Evolutionary conservation across 1,284 basidiomycete species (phyloP).

Genomic region (Trichosporon ovoides): DNA sequence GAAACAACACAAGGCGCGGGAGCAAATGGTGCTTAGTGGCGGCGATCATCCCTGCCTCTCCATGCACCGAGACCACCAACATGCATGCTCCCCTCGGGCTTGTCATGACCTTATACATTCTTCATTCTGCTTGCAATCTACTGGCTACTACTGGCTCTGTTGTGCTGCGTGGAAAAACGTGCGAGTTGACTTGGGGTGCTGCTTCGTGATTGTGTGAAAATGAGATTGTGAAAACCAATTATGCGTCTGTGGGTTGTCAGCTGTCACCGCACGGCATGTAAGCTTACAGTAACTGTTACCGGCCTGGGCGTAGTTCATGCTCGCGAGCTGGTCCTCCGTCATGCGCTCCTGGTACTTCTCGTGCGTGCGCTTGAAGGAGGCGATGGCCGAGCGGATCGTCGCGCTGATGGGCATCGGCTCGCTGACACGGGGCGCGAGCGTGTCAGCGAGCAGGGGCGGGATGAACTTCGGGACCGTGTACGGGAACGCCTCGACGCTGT

Average conservation of each 20-base stretch:
- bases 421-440: constrained; percentile 60
- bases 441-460: constrained; percentile 42
- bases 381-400: constrained; percentile 80
- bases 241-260: background rate
- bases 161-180: too few species aligned
- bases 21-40: too few species aligned
- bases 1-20: too few species aligned
- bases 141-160: too few species aligned
- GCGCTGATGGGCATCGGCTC: constrained; percentile 89
- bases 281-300: constrained; percentile 79
- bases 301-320: constrained; percentile 79
- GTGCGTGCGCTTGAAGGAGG: constrained; percentile 51
- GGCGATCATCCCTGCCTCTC: too few species aligned
- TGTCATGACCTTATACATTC: too few species aligned
- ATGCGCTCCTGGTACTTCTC: constrained; percentile 74
- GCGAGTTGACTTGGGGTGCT: too few species aligned
- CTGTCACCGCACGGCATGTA: too few species aligned
- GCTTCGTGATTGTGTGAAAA: too few species aligned
- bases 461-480: constrained; percentile 62
- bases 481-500: constrained; percentile 55
- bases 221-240: background rate
- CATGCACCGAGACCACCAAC: too few species aligned
- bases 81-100: too few species aligned
- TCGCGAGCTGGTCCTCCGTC: constrained; percentile 81
- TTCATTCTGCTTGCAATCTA: too few species aligned